phyloP scores from a whole-genome alignment of 139 green algal species.

The Edaphochlamys debaryana region DNA sequence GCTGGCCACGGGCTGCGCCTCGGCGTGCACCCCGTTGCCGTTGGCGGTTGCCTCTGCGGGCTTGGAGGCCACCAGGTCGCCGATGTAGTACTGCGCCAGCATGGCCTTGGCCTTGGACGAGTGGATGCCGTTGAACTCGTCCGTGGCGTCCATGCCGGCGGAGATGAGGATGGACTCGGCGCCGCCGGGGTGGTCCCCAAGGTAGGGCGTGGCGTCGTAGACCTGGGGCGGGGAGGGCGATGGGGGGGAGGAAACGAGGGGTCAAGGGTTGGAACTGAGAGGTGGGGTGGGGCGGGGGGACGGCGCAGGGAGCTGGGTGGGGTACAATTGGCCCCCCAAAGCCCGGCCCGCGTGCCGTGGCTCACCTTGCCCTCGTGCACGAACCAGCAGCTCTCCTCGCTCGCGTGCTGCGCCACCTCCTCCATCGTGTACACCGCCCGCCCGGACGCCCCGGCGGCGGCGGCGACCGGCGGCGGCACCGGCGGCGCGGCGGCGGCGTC shows the following conservation, averaged over 20 bases:
- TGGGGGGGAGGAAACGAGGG: too few relatives aligned
- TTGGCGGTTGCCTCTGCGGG: constrained; percentile 32
- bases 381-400: constrained; percentile 90
- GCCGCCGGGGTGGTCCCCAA: constrained; percentile 94
- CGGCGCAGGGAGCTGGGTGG: too few relatives aligned
- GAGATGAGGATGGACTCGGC: constrained; percentile 85
- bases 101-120: constrained; percentile 86
- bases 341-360: too few relatives aligned
- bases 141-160: constrained; percentile 75
- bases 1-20: constrained; percentile 13
- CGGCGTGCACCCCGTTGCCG: neutral
- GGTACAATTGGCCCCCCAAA: too few relatives aligned
- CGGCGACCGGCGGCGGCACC: neutral
- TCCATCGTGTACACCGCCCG: constrained; percentile 70
- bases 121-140: constrained; percentile 94
- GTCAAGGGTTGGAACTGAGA: too few relatives aligned
- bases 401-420: constrained; percentile 82
- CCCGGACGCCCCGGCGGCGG: neutral
- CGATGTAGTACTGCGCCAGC: constrained; percentile 87
- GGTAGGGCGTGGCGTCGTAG: constrained; percentile 94
- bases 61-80: constrained; percentile 62
- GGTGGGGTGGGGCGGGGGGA: too few relatives aligned
- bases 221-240: constrained; percentile 70
- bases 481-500: constrained; percentile 17
- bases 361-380: constrained; percentile 88